These are phyloP conservation scores for Coemansia sp. DNA, from an alignment of 192 early-diverging fungal species.

Conservation along the genomic window DNA sequence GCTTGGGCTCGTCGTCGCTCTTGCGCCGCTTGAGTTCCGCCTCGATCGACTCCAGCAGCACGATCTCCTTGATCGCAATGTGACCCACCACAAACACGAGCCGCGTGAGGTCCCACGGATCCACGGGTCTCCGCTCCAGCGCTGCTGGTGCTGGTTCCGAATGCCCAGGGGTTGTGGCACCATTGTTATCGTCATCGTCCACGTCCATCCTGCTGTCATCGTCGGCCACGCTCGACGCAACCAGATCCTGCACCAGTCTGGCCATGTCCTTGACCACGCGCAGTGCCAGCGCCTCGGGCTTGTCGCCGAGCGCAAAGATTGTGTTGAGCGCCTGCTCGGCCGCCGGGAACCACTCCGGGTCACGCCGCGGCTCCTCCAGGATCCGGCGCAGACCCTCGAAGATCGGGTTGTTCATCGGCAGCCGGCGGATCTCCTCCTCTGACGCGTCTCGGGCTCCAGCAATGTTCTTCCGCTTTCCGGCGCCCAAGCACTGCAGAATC, in stretches of 20 bases:
- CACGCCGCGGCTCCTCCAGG: constrained; percentile 39
- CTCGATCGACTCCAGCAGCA: constrained; percentile 93
- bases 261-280: constrained; percentile 75
- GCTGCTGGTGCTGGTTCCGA: not conserved
- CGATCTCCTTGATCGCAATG: constrained; percentile 94
- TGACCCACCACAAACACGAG: constrained; percentile 93
- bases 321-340: constrained; percentile 94
- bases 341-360: constrained; percentile 77
- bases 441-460: constrained; percentile 14
- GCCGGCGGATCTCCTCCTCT: constrained; percentile 49
- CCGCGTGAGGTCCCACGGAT: constrained; percentile 79
- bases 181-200: constrained; percentile 37
- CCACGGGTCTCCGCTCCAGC: constrained; percentile 25
- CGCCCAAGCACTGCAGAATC: constrained; percentile 80
- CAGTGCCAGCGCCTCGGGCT: constrained; percentile 81
- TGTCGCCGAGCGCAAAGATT: constrained; percentile 85
- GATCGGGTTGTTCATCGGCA: constrained; percentile 61
- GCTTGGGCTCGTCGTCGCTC: constrained; percentile 39
- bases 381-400: constrained; percentile 59
- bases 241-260: constrained; percentile 61
- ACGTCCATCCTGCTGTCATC: constrained; percentile 23
- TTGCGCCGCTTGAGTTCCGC: constrained; percentile 87
- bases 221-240: constrained; percentile 15
- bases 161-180: not conserved
- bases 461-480: constrained; percentile 24